A percentile compares a stretch with the other conserved stretches of the same genome.
These are phyloP conservation scores for Trichoderma gracile DNA, from an alignment of 2,329 filamentous ascomycete species.

Conservation along the genomic window DNA sequence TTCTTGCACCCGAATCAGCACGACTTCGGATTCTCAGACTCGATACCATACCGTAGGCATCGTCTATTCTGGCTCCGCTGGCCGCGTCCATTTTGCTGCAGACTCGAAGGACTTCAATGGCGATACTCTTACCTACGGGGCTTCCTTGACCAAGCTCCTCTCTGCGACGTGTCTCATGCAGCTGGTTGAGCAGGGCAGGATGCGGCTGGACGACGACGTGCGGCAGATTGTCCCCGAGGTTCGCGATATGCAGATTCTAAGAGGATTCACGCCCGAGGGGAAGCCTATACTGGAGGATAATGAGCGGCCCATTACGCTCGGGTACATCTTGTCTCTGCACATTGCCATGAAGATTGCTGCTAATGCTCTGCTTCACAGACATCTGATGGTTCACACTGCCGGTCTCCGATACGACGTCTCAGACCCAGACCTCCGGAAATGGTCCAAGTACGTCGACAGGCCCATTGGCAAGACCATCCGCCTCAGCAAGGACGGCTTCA, in stretches of 20 bases:
- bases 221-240: conserved; percentile 41
- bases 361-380: not conserved
- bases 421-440: conserved; percentile 44
- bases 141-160: conserved; percentile 49
- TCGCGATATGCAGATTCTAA: conserved; percentile 39
- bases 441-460: conserved; percentile 42
- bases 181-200: conserved; percentile 40
- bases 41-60: conserved; percentile 31
- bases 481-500: conserved; percentile 42
- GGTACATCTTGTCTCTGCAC: too few relatives aligned
- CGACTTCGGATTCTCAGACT: too few relatives aligned
- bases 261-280: conserved; percentile 40
- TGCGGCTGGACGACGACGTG: conserved; percentile 43
- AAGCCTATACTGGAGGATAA: conserved; percentile 43
- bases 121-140: conserved; percentile 41
- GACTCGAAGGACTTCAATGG: conserved; percentile 36
- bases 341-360: too few relatives aligned
- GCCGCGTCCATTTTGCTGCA: conserved; percentile 38
- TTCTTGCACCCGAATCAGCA: not conserved
- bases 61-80: conserved; percentile 42
- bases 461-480: conserved; percentile 35
- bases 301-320: conserved; percentile 42
- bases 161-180: conserved; percentile 43
- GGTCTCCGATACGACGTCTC: conserved; percentile 49
- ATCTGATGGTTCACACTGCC: conserved; percentile 51